Evolutionary conservation across 345 rosid genomes (phyloP), one percentile per base, ranked within the genome.

Genomic region (Dipteronia sinensis): DNA sequence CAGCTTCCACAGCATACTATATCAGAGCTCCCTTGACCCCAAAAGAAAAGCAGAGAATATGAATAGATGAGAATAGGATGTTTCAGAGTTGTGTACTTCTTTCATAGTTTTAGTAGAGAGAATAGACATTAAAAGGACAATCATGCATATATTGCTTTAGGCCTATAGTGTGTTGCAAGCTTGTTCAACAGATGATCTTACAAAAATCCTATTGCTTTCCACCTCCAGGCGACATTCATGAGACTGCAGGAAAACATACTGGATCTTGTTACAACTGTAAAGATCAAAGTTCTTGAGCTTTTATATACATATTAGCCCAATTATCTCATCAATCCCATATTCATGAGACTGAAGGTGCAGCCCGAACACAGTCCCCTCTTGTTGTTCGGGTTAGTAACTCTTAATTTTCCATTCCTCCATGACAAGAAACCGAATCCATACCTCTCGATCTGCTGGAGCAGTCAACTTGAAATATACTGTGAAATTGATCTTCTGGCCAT

Each of bases 351-450:
- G 86, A 82, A n/a, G 82, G 31, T 20, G 79, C 85, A 23, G 64
- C 81, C 58, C 75, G 83, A 75, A 88, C 88, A 20, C n/a, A n/a
- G n/a, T n/a, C n/a, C n/a, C n/a, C n/a, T n/a, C n/a, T n/a, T n/a
- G n/a, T n/a, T n/a, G n/a, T n/a, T n/a, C n/a, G 91, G 86, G 81
- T 87, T 86, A 55, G 78, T 80, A 40, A 86, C 89, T 63, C 80
- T 38, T 61, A 67, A 5, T 49, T 75, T 78, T 73, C 82, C 69
- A 38, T 55, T 85, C 79, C 73, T 86, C 89, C 91, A 88, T n/a
- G 88, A 66, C 86, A 86, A 61, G 68, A 51, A 81, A 59, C 91
- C 91, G 27, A 86, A 88, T 27, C 53, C 71, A 81, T 85, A 88
- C n/a, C 86, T 88, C 76, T 80, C n/a, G n/a, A n/a, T n/a, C 82